Evolutionary conservation across 495 filamentous ascomycete species (phyloP).

Genomic region (Podospora pseudocomata): DNA sequence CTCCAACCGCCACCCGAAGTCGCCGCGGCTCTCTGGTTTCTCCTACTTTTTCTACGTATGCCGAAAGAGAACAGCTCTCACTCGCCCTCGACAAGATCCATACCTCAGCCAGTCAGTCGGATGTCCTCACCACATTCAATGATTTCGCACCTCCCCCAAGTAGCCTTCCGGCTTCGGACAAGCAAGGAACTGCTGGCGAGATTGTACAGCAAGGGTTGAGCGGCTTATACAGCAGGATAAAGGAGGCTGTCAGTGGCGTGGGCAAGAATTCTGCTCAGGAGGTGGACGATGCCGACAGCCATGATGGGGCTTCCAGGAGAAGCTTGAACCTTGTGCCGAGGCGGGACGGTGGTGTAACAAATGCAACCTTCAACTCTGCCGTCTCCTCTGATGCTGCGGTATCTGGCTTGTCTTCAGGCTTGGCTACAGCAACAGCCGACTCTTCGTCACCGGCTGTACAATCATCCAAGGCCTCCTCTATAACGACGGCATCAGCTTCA

Average conservation of each 20-base stretch:
- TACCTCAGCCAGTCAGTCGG: constrained; percentile 72
- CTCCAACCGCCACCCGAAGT: constrained; percentile 29
- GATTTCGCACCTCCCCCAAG: constrained; percentile 67
- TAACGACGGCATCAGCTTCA: constrained; percentile 50
- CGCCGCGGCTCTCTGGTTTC: constrained; percentile 65
- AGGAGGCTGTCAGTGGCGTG: constrained; percentile 66
- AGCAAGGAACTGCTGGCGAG: constrained; percentile 65
- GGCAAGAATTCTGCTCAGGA: constrained; percentile 55
- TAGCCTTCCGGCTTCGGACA: constrained; percentile 53
- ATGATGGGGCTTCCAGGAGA: constrained; percentile 38
- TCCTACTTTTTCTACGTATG: constrained; percentile 48
- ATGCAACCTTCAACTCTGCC: constrained; percentile 35
- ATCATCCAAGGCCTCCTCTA: constrained; percentile 54
- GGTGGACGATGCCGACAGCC: constrained; percentile 31
- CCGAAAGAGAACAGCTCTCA: constrained; percentile 68
- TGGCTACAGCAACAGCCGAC: constrained; percentile 35
- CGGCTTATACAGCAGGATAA: constrained; percentile 78
- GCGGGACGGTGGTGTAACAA: constrained; percentile 37
- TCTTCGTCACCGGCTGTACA: constrained; percentile 40
- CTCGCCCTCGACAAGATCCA: constrained; percentile 82
- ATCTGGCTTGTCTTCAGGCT: constrained; percentile 33
- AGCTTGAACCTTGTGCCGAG: constrained; percentile 40
- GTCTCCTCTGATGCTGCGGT: constrained; percentile 37
- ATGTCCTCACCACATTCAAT: constrained; percentile 80
- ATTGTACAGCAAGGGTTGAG: constrained; percentile 76